These are phyloP conservation scores for Schrenkiella parvula DNA, from an alignment of 345 rosid genomes.

Conservation along the genomic window DNA sequence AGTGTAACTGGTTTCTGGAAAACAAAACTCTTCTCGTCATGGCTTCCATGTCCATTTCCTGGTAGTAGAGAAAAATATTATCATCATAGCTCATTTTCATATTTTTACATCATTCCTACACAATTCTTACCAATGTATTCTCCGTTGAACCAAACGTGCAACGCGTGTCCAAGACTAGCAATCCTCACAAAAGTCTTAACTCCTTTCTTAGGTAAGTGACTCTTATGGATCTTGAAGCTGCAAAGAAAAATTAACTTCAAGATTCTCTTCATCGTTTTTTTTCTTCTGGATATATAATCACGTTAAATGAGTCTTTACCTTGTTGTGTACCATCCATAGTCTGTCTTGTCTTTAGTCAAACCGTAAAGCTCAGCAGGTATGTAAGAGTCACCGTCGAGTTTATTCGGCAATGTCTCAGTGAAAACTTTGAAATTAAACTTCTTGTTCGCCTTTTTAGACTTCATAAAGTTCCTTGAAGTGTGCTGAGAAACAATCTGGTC, in stretches of 20 bases:
- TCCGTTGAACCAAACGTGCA: conserved; percentile 68
- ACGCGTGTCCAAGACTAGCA: conserved; percentile 87
- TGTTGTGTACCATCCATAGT: conserved; percentile 78
- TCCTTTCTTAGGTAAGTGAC: conserved; percentile 45
- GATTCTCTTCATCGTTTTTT: not conserved
- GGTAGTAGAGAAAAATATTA: not conserved
- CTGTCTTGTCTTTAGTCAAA: conserved; percentile 61
- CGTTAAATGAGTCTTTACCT: conserved; percentile 35
- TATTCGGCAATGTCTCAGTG: conserved; percentile 42
- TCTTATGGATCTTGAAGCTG: conserved; percentile 48
- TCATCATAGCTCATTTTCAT: not conserved
- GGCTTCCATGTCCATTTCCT: conserved; percentile 86
- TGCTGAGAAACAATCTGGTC: conserved; percentile 72
- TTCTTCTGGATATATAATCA: not conserved
- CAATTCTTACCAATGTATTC: conserved; percentile 54
- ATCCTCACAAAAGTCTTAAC: conserved; percentile 46
- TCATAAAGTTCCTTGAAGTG: conserved; percentile 50
- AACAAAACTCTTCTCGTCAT: conserved; percentile 76
- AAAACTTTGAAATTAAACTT: conserved; percentile 54
- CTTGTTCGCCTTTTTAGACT: conserved; percentile 51
- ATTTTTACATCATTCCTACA: not conserved
- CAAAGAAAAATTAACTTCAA: conserved; percentile 3
- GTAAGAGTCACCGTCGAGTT: conserved; percentile 15
- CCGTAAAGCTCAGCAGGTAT: conserved; percentile 56
- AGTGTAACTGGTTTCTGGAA: conserved; percentile 47